Base-by-base conservation (phyloP, 495 filamentous ascomycete genomes). In the Hypoxylon intermedium region DNA sequence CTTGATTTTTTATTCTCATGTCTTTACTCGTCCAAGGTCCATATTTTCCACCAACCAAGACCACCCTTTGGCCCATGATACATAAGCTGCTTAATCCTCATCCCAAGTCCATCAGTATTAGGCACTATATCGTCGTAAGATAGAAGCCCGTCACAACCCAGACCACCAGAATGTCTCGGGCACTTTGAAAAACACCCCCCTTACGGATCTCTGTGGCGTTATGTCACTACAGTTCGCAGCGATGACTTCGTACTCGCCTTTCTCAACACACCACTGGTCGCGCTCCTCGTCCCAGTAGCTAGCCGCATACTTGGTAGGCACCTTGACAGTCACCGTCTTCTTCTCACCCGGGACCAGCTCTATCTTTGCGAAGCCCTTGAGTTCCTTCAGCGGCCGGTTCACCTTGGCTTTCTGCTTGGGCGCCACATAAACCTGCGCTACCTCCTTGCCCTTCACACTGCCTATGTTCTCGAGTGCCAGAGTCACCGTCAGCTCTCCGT, bases 301-400 rank as follows among this genome's bases (percentile, higher is more conserved):
- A 0, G 83, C 81, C 0, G 87, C 83, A 20, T 86, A 78, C 67
- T 85, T 87, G 16, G 55, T 66, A 60, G 87, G 83, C 9, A 90
- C 74, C 16, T 71, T 68, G 6, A 90, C 79, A 15, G 74, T 67
- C 5, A 88, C 86, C 15, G 65, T 75, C 69, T 84, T 82, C 11
- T 72, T 80, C 77, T 91, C 81, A 0, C 87, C 88, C 0, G 85
- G 80, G 42, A 80, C 74, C 19, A 92, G 68, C 46, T 81, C 75
- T 0, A 91, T 85, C 73, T 91, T 92, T 45, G 81, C 75, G 67
- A 93, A 92, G 1, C 85, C 88, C 74, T 89, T 89, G 24, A 93
- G 80, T 64, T 90, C 86, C 45, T 87, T 86, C 9, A 83, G 67
- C 6, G 89, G 87, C 0, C 85, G 77, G 42, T 80, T 83, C 13